A percentile compares a stretch with the other conserved stretches of the same genome.
phyloP scores from a whole-genome alignment of 345 rosid genomes.

The Eucalyptus regnans region DNA sequence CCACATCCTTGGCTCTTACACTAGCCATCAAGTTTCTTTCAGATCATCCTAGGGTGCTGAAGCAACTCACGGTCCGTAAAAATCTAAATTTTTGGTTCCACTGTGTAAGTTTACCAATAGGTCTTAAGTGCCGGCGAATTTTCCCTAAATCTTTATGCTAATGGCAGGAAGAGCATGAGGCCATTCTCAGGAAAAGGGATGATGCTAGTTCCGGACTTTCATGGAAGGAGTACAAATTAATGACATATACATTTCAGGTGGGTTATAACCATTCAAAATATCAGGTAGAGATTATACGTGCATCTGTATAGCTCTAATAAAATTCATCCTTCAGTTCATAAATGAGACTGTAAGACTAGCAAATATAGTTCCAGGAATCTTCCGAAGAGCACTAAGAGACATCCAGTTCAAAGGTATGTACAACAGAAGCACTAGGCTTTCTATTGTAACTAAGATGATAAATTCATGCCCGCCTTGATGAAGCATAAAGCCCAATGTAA shows the following conservation, averaged over 20 bases:
- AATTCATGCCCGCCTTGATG: not conserved
- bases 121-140: not conserved
- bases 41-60: constrained; percentile 53
- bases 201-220: constrained; percentile 45
- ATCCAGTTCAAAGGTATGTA: constrained; percentile 56
- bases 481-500: not conserved
- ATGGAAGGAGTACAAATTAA: constrained; percentile 94
- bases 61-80: constrained; percentile 52
- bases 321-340: constrained; percentile 46
- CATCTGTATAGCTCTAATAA: not conserved
- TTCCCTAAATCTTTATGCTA: not conserved
- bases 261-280: not conserved
- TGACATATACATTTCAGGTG: constrained; percentile 95
- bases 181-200: constrained; percentile 47
- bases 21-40: constrained; percentile 70
- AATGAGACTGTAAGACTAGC: constrained; percentile 90
- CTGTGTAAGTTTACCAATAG: not conserved
- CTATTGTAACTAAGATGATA: not conserved
- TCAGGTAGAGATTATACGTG: not conserved
- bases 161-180: constrained; percentile 82
- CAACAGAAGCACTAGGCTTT: not conserved
- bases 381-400: constrained; percentile 75
- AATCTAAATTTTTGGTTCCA: not conserved
- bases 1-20: constrained; percentile 85
- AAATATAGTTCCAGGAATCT: constrained; percentile 89